These are phyloP conservation scores for Fomitopsis schrenkii DNA, from an alignment of 1,284 basidiomycete genomes.

Conservation along the genomic window DNA sequence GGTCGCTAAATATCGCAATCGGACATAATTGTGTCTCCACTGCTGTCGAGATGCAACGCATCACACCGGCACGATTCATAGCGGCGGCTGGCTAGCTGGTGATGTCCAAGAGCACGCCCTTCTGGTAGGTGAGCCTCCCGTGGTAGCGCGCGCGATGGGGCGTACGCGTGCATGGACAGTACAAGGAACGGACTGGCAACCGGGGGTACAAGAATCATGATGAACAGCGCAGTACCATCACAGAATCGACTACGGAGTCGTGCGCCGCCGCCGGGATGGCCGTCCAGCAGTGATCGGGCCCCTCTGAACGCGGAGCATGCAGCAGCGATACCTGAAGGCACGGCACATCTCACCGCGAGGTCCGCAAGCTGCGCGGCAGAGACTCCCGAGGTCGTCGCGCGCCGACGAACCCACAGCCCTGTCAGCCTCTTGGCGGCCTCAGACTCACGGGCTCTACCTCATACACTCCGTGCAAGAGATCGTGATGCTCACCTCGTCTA, in stretches of 20 bases:
- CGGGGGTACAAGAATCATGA: neutral
- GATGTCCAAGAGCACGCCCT: neutral
- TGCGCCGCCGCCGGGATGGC: too few relatives aligned
- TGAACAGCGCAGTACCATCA: neutral
- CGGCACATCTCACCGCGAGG: neutral
- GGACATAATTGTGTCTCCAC: neutral
- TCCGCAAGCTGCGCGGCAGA: neutral
- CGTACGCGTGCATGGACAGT: neutral
- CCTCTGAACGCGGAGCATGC: too few relatives aligned
- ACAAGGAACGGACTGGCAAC: neutral
- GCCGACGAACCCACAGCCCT: neutral
- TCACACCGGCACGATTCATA: neutral
- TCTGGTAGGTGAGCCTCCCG: neutral
- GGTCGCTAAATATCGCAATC: too few relatives aligned
- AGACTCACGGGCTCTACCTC: neutral
- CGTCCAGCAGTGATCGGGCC: too few relatives aligned
- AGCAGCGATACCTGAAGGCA: neutral
- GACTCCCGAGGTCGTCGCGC: neutral
- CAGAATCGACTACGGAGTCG: neutral
- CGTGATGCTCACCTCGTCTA: conserved; percentile 70
- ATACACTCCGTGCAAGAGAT: neutral
- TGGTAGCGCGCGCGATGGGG: neutral
- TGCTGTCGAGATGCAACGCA: neutral
- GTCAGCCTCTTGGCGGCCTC: neutral
- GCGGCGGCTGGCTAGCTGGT: neutral